Percentiles rank a stretch among this genome's conserved stretches.
phyloP scores from a whole-genome alignment of 345 rosid genomes.

The Eucalyptus dawsonii region DNA sequence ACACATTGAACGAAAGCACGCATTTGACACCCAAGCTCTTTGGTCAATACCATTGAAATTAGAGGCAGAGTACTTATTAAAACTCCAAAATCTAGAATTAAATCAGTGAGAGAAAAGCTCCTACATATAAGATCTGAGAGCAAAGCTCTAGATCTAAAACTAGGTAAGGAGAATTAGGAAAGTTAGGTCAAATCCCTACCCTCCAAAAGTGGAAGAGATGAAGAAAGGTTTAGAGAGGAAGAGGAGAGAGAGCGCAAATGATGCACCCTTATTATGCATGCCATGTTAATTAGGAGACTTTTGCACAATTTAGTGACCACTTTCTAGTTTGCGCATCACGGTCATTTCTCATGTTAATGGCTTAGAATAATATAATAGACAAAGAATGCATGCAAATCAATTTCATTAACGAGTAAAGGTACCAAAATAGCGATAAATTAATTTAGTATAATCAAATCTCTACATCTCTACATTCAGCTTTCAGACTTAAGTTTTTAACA shows the following conservation, averaged over 20 bases:
- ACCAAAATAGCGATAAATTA: neutral
- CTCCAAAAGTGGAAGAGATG: too few relatives aligned
- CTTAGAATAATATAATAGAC: too few relatives aligned
- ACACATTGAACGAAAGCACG: too few relatives aligned
- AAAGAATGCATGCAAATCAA: neutral
- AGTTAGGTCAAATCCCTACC: too few relatives aligned
- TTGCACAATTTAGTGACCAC: neutral
- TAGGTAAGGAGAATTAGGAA: too few relatives aligned
- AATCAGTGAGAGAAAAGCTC: accelerated
- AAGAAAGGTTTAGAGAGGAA: too few relatives aligned
- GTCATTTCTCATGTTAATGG: neutral
- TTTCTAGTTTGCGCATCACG: neutral
- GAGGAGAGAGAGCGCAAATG: too few relatives aligned
- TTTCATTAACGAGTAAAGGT: neutral
- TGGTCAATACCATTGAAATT: too few relatives aligned
- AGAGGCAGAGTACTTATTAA: accelerated
- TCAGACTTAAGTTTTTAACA: neutral
- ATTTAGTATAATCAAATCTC: neutral
- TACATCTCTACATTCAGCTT: neutral
- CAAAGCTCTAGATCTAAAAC: too few relatives aligned
- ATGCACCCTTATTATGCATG: neutral
- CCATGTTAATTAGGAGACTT: neutral
- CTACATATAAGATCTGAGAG: too few relatives aligned
- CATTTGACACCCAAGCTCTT: accelerated
- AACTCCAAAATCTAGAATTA: too few relatives aligned